These are phyloP conservation scores for Agapanthus africanus DNA, from an alignment of 106 monocot genomes.

Conservation along the genomic window DNA sequence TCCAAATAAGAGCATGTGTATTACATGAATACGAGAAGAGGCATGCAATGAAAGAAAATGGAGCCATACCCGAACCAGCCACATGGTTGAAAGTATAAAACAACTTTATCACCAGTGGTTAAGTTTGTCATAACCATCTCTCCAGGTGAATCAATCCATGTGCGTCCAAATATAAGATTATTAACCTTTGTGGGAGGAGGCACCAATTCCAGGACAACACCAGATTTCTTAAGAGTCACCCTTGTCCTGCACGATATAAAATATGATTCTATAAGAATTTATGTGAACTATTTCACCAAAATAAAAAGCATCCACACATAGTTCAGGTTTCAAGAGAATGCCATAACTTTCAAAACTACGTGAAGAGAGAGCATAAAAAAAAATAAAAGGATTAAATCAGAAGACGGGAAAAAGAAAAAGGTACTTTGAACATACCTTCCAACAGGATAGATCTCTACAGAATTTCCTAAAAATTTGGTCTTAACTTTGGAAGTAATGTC, in stretches of 20 bases:
- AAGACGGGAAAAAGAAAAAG: neutral
- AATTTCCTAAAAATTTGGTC: slow-evolving; percentile 91
- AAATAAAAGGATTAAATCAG: neutral
- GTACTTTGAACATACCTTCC: slow-evolving; percentile 48
- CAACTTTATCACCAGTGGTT: slow-evolving; percentile 90
- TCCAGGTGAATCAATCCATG: slow-evolving; percentile 83
- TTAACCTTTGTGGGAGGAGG: slow-evolving; percentile 83
- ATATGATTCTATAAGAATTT: neutral
- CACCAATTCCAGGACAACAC: slow-evolving; percentile 74
- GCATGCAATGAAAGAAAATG: too few species aligned
- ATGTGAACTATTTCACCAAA: neutral
- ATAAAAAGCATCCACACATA: neutral
- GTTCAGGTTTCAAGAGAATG: slow-evolving; percentile 22
- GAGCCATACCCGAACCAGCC: slow-evolving; percentile 96
- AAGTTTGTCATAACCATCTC: slow-evolving; percentile 91
- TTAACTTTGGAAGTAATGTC: slow-evolving; percentile 89
- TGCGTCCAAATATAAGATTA: slow-evolving; percentile 92
- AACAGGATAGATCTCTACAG: slow-evolving; percentile 77
- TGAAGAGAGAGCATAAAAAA: neutral
- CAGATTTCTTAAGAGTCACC: slow-evolving; percentile 72
- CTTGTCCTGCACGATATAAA: slow-evolving; percentile 54
- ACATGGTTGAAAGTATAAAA: slow-evolving; percentile 88
- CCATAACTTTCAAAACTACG: slow-evolving; percentile 18
- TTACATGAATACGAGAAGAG: too few species aligned
- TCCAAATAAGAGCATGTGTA: too few species aligned